Evolutionary conservation across 2,329 filamentous ascomycete species (phyloP), one percentile per base, ranked within the genome.

Genomic region (Verticillium nubilum): DNA sequence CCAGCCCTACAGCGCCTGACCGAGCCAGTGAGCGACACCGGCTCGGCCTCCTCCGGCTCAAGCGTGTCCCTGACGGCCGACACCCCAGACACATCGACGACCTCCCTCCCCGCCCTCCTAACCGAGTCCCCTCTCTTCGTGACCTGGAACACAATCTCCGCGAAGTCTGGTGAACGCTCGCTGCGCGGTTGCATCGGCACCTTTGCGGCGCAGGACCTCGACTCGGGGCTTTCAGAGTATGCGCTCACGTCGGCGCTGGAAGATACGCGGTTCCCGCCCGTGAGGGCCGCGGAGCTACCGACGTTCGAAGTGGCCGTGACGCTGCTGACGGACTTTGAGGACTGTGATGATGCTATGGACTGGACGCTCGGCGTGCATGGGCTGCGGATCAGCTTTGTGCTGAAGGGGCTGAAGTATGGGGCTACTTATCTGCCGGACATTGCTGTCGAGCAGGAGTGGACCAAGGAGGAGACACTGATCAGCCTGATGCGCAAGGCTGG

Each of bases 131-230:
- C 94, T 0, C 82, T 98, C 42, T 98, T 98, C 72, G 91, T 99
- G 54, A 97, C 93, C 7, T 98, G 94, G 93, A 96, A 97, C 76
- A 91, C 85, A 0, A 67, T 92, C 58, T 86, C 83, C 7, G 73
- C 79, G 25, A 69, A 68, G 13, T 67, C 73, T 58, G 83, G 86
- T 28, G 76, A 86, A 64, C 87, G 88, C 71, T 84, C 83, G 26
- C 84, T 99, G 50, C 88, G 95, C 61, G 95, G 95, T 61, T 99
- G 95, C 79, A 98, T 99, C 70, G 95, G 95, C 66, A 99, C 94
- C 2, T 99, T 98, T 69, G 90, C 93, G 69, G 73, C 87, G 2
- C 86, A 91, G 68, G 85, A 89, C 56, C 83, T 99, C 13, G 81
- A 86, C 29, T 75, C 84, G 1, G 93, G 92, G 4, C 78, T 99